A percentile compares a stretch with the other conserved stretches of the same genome.
These are phyloP conservation scores for Nigrospora oryzae DNA, from an alignment of 2,329 filamentous ascomycete genomes.

Conservation along the genomic window DNA sequence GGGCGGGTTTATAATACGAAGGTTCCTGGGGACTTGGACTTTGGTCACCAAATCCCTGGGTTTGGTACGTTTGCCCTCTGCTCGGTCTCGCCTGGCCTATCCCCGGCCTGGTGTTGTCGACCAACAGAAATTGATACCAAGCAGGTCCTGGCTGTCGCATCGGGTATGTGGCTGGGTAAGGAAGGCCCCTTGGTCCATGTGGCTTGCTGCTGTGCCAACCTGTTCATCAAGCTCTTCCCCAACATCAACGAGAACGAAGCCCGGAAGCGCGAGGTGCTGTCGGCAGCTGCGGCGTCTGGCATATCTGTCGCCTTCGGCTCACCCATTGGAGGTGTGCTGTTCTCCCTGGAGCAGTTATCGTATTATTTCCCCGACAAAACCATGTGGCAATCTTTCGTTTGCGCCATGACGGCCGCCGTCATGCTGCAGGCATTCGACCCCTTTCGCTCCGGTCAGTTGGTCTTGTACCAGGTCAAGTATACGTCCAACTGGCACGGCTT, in stretches of 20 bases:
- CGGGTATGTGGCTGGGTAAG: constrained; percentile 93
- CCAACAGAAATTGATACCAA: constrained; percentile 8
- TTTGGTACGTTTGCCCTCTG: constrained; percentile 46
- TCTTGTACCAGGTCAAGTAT: constrained; percentile 93
- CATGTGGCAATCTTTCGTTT: constrained; percentile 99
- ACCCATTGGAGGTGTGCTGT: constrained; percentile 88
- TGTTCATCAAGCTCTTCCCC: constrained; percentile 84
- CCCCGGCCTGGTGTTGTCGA: too few species aligned
- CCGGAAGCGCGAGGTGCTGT: constrained; percentile 86
- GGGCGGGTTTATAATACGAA: constrained; percentile 84
- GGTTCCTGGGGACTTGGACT: constrained; percentile 83
- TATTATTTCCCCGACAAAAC: constrained; percentile 99
- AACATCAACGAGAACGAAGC: constrained; percentile 84
- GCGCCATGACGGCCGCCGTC: constrained; percentile 96
- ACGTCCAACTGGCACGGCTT: constrained; percentile 89
- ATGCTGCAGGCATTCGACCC: constrained; percentile 89
- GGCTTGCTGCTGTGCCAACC: constrained; percentile 89
- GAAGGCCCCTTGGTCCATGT: constrained; percentile 94
- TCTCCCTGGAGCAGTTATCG: constrained; percentile 93
- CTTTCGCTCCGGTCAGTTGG: constrained; percentile 89
- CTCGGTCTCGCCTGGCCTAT: constrained; percentile 1
- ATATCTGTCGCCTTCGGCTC: constrained; percentile 93
- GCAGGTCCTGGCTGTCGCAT: constrained; percentile 82
- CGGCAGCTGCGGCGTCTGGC: constrained; percentile 82
- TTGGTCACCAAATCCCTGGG: constrained; percentile 84